Evolutionary conservation across 2,329 filamentous ascomycete species (phyloP), one percentile per base, ranked within the genome.

Genomic region (Colletotrichum horii): DNA sequence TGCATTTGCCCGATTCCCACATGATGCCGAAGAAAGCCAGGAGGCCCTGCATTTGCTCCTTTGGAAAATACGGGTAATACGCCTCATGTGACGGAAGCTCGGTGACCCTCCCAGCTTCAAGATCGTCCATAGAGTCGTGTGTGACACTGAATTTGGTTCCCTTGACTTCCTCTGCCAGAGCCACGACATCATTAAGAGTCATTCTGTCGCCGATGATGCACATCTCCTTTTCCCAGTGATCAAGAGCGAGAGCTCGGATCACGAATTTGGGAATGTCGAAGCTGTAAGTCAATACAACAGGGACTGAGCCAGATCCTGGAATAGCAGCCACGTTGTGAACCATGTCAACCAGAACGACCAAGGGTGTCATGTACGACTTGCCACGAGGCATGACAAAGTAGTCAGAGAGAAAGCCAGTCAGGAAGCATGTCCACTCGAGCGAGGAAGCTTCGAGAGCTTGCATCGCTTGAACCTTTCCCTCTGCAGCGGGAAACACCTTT

Each of bases 361-460:
- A 55, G 19, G 85, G 74, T n/a, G 60, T 61, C 28, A 89, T 70
- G 14, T 80, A 34, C 1, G 77, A 77, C 61, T 79, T 75, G 69
- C 78, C 77, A 26, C 70, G 16, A 0, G 80, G 80, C 76, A 78
- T 75, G 12, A 79, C 79, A 3, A 78, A 82, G 68, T 80, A 81
- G 24, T 81, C 80, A 1, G 79, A 69, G 32, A 82, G 80, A 76
- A 77, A 79, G 2, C 79, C 80, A 8, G 77, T 79, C 2, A 52
- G 61, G 1, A 79, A 66, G 1, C 78, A 76, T 0, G 80, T 80
- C 15, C 52, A 32, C n/a, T 65, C 62, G 14, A 89, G 77, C 77
- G 88, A 81, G 58, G 88, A 87, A 78, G 83, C 86, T 1, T 85
- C 86, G 28, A 86, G 66, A 58, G 82, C 81, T 70, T 87, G 86